Percentiles rank a stretch among this genome's conserved stretches.
Evolutionary conservation across 2,329 filamentous ascomycete genomes (phyloP).

Genomic region (Venturia pyrina): DNA sequence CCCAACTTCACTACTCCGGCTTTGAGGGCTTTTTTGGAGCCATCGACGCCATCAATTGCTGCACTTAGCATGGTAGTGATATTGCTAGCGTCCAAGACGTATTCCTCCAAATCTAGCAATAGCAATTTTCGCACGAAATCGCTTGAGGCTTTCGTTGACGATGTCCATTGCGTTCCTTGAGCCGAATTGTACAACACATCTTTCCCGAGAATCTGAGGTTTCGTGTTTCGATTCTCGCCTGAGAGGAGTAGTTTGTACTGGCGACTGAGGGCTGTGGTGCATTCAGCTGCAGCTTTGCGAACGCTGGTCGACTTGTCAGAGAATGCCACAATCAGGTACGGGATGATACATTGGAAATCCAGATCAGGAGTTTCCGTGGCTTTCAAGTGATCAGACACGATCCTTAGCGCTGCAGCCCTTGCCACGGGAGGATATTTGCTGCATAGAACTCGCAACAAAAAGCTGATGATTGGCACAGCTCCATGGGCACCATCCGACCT

Average conservation of each 20-base stretch:
- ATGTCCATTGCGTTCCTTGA: conserved; percentile 10
- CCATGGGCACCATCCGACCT: conserved; percentile 44
- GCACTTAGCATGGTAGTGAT: conserved; percentile 54
- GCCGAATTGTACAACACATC: conserved; percentile 12
- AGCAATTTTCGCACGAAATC: conserved; percentile 33
- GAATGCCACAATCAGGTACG: conserved; percentile 67
- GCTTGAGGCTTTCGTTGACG: conserved; percentile 28
- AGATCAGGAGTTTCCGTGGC: conserved; percentile 35
- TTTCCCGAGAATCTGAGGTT: not conserved
- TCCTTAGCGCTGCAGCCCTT: conserved; percentile 17
- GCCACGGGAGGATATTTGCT: conserved; percentile 50
- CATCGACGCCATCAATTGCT: conserved; percentile 43
- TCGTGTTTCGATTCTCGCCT: not conserved
- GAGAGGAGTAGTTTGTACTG: conserved; percentile 11
- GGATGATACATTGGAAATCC: conserved; percentile 70
- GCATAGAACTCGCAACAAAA: conserved; percentile 67
- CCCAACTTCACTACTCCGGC: conserved; percentile 41
- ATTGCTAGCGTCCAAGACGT: conserved; percentile 66
- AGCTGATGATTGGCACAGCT: conserved; percentile 60
- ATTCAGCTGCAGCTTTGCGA: conserved; percentile 61
- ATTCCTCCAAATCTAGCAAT: conserved; percentile 74
- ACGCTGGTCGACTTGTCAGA: conserved; percentile 67
- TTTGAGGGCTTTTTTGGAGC: conserved; percentile 12
- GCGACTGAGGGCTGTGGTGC: conserved; percentile 35
- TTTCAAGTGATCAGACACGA: conserved; percentile 17